Conservation (phyloP, 768 basidiomycete species). For the Galerina marginata region DNA sequence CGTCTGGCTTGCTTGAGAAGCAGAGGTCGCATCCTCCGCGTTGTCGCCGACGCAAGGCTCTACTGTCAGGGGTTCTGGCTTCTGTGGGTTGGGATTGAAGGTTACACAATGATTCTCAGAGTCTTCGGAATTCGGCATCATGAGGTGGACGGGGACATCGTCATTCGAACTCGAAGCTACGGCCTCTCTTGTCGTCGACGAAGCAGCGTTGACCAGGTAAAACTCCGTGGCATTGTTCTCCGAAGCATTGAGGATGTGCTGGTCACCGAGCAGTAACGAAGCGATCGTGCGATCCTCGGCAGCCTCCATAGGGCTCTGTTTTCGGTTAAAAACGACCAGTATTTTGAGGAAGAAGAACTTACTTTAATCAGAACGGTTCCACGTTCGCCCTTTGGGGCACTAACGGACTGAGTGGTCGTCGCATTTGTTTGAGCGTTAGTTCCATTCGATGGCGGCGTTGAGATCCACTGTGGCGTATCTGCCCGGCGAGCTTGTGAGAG, state of each 20-base stretch:
- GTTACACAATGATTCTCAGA: slow-evolving; percentile 60
- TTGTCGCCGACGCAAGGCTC: slow-evolving; percentile 42
- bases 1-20: slow-evolving; percentile 51
- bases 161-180: slow-evolving; percentile 20
- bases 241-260: slow-evolving; percentile 54
- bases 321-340: not conserved
- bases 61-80: slow-evolving; percentile 56
- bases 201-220: slow-evolving; percentile 36
- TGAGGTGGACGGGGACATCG: slow-evolving; percentile 43
- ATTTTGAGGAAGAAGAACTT: slow-evolving; percentile 20
- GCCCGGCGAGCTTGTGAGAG: slow-evolving; percentile 21
- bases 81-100: slow-evolving; percentile 56
- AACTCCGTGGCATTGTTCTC: slow-evolving; percentile 50
- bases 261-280: slow-evolving; percentile 29
- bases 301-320: slow-evolving; percentile 16
- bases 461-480: slow-evolving; percentile 20
- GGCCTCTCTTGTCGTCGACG: not conserved
- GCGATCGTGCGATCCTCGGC: slow-evolving; percentile 20
- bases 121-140: slow-evolving; percentile 32
- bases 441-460: slow-evolving; percentile 2
- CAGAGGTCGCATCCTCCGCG: slow-evolving; percentile 2
- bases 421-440: slow-evolving; percentile 1
- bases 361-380: slow-evolving; percentile 56
- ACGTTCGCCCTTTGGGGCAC: not conserved
- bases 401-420: slow-evolving; percentile 34